Evolutionary conservation across 768 basidiomycete genomes (phyloP), one percentile per base, ranked within the genome.

Genomic region (Serendipita sp.): DNA sequence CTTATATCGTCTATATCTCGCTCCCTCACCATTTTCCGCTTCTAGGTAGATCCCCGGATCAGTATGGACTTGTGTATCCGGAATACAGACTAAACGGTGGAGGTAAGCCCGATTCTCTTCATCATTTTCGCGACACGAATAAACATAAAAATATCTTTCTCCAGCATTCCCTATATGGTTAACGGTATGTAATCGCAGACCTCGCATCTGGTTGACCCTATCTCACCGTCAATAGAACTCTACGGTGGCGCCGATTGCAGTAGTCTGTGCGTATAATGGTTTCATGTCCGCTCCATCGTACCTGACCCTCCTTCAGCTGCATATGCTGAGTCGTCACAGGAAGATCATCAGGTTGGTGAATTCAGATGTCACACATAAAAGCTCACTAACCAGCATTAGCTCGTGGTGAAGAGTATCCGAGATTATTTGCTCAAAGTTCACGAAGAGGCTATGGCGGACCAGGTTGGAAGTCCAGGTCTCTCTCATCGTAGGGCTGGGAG

Each of bases 151-250:
- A 10, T n/a, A 10, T 28, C 18, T 35, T 51, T 18, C 11, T 28
- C 11, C 35, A 60, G 56, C 56, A 10, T 60, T 60, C 35, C 56
- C 56, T n/a, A 60, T 60, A 24, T 60, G 56, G 56, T 32, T 60
- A 35, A 60, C 56, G 18, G 56, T 60, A 60, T 28, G 56, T 32
- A 16, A 32, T 7, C 16, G 5, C 35, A 8, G 32, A 28, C 24
- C 16, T 32, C 16, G 18, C 13, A 8, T 28, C 32, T 37, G 10
- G 13, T 51, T n/a, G 8, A 7, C 18, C 28, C 24, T 8, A 37
- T 28, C 56, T 60, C 28, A 53, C 18, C 18, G 5, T 53, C n/a
- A 3, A 60, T 32, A 60, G 56, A 60, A 60, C n/a, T 11, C 35
- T 10, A 60, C 56, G 7, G 24, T 35, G 3, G 35, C 56, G 8